A percentile compares a stretch with the other conserved stretches of the same genome.
Evolutionary conservation across 768 basidiomycete genomes (phyloP).

Genomic region (Agrocybe chaxingu): DNA sequence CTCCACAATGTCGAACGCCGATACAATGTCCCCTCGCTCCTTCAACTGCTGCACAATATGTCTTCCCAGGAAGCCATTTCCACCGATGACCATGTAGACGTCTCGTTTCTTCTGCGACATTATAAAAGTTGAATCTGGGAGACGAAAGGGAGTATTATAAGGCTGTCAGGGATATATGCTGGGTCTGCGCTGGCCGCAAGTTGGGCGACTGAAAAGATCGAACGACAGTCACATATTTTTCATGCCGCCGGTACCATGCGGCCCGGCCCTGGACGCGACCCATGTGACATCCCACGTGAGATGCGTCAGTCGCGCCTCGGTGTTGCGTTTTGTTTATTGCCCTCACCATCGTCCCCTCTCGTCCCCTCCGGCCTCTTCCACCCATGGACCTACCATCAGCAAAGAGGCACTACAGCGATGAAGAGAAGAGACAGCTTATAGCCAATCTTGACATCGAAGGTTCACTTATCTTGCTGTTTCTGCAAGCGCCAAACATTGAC

Average conservation of each 20-base stretch:
- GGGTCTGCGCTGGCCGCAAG: slow-evolving; percentile 1
- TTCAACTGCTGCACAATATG: slow-evolving; percentile 87
- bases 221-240: slow-evolving; percentile 22
- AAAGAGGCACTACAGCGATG: slow-evolving; percentile 43
- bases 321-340: background rate
- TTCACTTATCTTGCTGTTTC: slow-evolving; percentile 22
- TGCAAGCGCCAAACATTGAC: too few species aligned
- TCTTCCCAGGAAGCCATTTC: slow-evolving; percentile 88
- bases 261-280: slow-evolving; percentile 23
- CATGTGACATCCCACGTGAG: slow-evolving; percentile 32
- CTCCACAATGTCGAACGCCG: slow-evolving; percentile 91
- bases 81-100: slow-evolving; percentile 88
- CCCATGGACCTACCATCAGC: slow-evolving; percentile 27
- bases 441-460: slow-evolving; percentile 82
- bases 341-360: background rate
- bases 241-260: background rate
- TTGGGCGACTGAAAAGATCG: slow-evolving; percentile 15
- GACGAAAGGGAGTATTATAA: background rate
- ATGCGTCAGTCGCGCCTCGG: slow-evolving; percentile 11
- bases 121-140: background rate
- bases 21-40: slow-evolving; percentile 75
- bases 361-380: background rate
- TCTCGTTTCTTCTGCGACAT: slow-evolving; percentile 45
- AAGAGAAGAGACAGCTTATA: slow-evolving; percentile 74
- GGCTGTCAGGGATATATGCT: background rate